A percentile compares a stretch with the other conserved stretches of the same genome.
phyloP scores from a whole-genome alignment of 2,329 filamentous ascomycete species.

The Trichothecium sympodiale region DNA sequence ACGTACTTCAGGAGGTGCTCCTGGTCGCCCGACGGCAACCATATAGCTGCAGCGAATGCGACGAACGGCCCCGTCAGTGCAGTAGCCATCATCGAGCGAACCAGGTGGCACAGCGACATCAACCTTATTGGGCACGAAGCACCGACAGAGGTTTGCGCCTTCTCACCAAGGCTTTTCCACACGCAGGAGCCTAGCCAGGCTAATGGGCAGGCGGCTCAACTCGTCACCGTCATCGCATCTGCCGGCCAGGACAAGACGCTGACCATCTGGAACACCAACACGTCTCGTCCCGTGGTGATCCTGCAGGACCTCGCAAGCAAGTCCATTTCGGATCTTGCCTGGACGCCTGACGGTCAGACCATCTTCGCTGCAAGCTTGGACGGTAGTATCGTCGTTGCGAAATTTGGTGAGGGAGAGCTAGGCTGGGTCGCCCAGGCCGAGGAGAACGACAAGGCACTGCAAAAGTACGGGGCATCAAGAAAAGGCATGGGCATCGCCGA shows the following conservation, averaged over 20 bases:
- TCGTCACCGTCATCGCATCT: constrained; percentile 90
- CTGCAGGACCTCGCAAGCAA: constrained; percentile 82
- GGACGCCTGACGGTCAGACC: constrained; percentile 84
- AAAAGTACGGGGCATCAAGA: constrained; percentile 82
- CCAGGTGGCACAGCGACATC: constrained; percentile 91
- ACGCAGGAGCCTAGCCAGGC: constrained; percentile 40
- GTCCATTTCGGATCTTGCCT: constrained; percentile 86
- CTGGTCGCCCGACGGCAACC: constrained; percentile 94
- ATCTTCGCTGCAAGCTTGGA: constrained; percentile 82
- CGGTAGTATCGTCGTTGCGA: constrained; percentile 70
- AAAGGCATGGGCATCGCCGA: constrained; percentile 87
- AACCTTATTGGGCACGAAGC: constrained; percentile 96
- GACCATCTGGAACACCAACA: constrained; percentile 96
- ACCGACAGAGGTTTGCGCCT: constrained; percentile 93
- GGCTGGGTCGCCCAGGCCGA: constrained; percentile 78
- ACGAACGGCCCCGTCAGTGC: constrained; percentile 96
- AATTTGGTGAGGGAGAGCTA: constrained; percentile 78
- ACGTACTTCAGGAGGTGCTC: constrained; percentile 96
- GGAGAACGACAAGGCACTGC: constrained; percentile 86
- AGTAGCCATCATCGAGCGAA: constrained; percentile 88
- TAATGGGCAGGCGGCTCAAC: constrained; percentile 30
- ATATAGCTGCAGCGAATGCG: constrained; percentile 93
- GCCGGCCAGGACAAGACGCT: constrained; percentile 94
- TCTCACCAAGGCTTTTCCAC: constrained; percentile 83
- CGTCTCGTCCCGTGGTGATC: constrained; percentile 80